Conservation (phyloP, 805 yeast species). For the Phaffomyces opuntiae region DNA sequence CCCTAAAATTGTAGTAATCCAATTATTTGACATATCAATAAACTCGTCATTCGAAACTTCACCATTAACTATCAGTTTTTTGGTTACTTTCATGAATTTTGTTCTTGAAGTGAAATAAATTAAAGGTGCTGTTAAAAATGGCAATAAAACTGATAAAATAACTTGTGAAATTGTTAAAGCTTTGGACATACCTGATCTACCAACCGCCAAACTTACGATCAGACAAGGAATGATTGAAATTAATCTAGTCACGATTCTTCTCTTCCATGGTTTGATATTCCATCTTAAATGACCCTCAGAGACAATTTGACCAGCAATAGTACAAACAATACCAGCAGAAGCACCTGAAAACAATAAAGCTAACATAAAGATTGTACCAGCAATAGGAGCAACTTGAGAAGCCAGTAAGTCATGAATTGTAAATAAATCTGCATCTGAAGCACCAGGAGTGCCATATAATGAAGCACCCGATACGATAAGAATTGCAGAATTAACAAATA, state of each 20-base stretch:
- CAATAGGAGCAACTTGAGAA: conserved; percentile 57
- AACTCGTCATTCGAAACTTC: conserved; percentile 13
- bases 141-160: conserved; percentile 71
- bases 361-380: conserved; percentile 78
- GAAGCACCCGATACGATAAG: conserved; percentile 78
- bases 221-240: conserved; percentile 81
- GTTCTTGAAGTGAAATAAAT: conserved; percentile 72
- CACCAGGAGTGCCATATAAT: conserved; percentile 61
- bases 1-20: conserved; percentile 47
- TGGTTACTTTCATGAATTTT: conserved; percentile 56
- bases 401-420: conserved; percentile 64
- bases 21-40: conserved; percentile 54
- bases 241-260: conserved; percentile 70
- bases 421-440: conserved; percentile 73
- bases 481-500: conserved; percentile 82
- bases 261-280: conserved; percentile 72
- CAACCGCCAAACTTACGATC: conserved; percentile 61
- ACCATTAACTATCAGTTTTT: conserved; percentile 2
- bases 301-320: conserved; percentile 89
- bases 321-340: conserved; percentile 88
- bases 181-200: conserved; percentile 60
- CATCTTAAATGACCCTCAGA: conserved; percentile 86
- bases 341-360: conserved; percentile 83
- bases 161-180: conserved; percentile 87
- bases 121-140: conserved; percentile 80